phyloP scores from a whole-genome alignment of 352 stramenopile species.

The Pythium folliculosum region DNA sequence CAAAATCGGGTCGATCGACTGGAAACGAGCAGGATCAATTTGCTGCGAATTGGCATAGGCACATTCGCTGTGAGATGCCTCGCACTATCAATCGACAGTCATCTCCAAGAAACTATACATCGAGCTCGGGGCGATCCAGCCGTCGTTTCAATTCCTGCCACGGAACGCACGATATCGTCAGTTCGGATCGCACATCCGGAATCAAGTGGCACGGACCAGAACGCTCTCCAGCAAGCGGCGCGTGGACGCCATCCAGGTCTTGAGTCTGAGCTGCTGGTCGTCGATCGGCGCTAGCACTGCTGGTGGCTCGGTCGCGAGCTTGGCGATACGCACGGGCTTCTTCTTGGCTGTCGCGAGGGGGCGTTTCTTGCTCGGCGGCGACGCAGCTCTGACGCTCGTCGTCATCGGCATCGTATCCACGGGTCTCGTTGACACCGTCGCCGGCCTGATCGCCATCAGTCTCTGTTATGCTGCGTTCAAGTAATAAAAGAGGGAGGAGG shows the following conservation, averaged over 20 bases:
- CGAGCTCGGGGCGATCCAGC: conserved; percentile 17
- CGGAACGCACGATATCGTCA: background rate
- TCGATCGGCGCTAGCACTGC: background rate
- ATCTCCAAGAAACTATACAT: conserved; percentile 1
- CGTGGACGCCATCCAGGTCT: conserved; percentile 30
- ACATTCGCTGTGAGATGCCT: background rate
- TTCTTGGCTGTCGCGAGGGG: background rate
- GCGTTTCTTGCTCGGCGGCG: conserved; percentile 8
- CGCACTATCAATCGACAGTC: background rate
- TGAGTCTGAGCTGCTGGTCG: conserved; percentile 13
- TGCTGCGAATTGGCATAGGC: background rate
- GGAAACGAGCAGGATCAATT: conserved; percentile 15
- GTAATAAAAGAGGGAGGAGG: background rate
- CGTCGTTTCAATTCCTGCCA: conserved; percentile 23
- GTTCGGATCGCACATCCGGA: background rate
- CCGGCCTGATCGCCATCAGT: background rate
- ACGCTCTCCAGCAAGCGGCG: conserved; percentile 26
- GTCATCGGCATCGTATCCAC: too few species aligned
- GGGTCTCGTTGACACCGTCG: background rate
- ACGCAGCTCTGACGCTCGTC: background rate
- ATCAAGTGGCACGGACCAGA: conserved; percentile 3
- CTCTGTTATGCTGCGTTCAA: background rate
- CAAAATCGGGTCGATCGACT: conserved; percentile 22
- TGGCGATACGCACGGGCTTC: conserved; percentile 17
- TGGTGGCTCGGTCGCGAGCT: conserved; percentile 6